Conservation (phyloP, 1,139 yeast genomes). For the Geotrichum fermentans region DNA sequence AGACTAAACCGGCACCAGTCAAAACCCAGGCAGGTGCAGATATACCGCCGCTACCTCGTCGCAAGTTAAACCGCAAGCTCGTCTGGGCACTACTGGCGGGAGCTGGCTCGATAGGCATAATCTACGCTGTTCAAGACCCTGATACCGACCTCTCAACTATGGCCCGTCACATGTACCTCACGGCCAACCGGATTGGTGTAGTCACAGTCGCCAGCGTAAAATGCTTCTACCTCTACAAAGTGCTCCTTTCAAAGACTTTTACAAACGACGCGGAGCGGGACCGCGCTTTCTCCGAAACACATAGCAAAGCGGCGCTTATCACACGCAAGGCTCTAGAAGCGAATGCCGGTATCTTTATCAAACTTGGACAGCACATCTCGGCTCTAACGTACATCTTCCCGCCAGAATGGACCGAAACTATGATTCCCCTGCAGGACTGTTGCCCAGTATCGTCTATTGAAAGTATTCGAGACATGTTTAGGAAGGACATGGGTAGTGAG, state of each 20-base stretch:
- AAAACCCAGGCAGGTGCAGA: conserved; percentile 12
- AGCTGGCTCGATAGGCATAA: conserved; percentile 23
- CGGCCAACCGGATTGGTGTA: conserved; percentile 32
- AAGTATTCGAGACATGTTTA: conserved; percentile 63
- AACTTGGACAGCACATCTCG: conserved; percentile 88
- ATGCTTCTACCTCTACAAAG: conserved; percentile 47
- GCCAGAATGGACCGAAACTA: conserved; percentile 88
- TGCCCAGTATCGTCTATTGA: conserved; percentile 79
- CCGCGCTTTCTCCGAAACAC: conserved; percentile 57
- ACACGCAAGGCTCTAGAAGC: conserved; percentile 73
- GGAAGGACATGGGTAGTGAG: conserved; percentile 56
- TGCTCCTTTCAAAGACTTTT: conserved; percentile 48
- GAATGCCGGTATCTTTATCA: conserved; percentile 91
- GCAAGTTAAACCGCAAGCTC: conserved; percentile 2
- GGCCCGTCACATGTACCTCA: conserved; percentile 29
- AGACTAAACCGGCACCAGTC: neutral
- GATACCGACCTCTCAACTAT: conserved; percentile 33
- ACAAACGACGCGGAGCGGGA: conserved; percentile 47
- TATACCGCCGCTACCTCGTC: conserved; percentile 14
- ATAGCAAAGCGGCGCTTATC: conserved; percentile 68
- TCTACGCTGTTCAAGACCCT: conserved; percentile 39
- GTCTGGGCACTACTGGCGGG: conserved; percentile 11
- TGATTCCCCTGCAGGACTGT: conserved; percentile 86
- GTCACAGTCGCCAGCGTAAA: conserved; percentile 34
- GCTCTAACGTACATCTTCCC: conserved; percentile 91